Percentiles rank a stretch among this genome's conserved stretches.
These are phyloP conservation scores for Crithidia sp. DNA, from an alignment of 208 protist species.

Conservation along the genomic window DNA sequence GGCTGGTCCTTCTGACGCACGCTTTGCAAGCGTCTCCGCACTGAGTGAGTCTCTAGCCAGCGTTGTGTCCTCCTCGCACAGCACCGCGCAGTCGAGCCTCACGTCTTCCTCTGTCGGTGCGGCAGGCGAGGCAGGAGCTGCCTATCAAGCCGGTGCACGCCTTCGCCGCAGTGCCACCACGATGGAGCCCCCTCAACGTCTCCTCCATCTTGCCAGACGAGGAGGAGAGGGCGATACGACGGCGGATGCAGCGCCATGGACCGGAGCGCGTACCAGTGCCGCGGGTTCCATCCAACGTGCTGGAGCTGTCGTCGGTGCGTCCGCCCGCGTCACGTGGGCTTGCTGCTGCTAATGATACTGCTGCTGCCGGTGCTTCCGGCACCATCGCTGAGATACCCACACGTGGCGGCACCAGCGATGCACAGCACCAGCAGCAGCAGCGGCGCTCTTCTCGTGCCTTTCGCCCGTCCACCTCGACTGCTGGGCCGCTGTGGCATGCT, in stretches of 20 bases:
- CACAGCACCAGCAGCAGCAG: neutral
- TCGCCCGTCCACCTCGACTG: conserved; percentile 4
- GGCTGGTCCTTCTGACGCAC: conserved; percentile 18
- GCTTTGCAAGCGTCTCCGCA: conserved; percentile 39
- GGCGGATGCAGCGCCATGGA: conserved; percentile 17
- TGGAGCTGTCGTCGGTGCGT: conserved; percentile 1
- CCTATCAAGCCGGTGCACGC: neutral
- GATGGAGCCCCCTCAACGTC: conserved; percentile 43
- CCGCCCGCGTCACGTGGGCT: neutral
- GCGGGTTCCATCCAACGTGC: neutral
- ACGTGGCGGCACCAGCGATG: no score
- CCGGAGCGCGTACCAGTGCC: neutral
- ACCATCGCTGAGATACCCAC: no score
- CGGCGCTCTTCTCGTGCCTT: neutral
- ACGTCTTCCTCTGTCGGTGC: conserved; percentile 31
- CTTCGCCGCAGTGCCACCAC: conserved; percentile 38
- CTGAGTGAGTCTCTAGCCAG: conserved; percentile 47
- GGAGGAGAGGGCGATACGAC: conserved; percentile 30
- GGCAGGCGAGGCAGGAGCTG: neutral
- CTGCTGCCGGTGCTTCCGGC: no score
- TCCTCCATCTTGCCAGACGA: conserved; percentile 60
- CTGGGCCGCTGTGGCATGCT: neutral
- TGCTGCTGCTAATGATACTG: no score
- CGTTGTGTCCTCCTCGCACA: conserved; percentile 58
- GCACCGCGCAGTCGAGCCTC: conserved; percentile 41